Conservation (phyloP, 306 rosid species). For the Acmispon strigosus region DNA sequence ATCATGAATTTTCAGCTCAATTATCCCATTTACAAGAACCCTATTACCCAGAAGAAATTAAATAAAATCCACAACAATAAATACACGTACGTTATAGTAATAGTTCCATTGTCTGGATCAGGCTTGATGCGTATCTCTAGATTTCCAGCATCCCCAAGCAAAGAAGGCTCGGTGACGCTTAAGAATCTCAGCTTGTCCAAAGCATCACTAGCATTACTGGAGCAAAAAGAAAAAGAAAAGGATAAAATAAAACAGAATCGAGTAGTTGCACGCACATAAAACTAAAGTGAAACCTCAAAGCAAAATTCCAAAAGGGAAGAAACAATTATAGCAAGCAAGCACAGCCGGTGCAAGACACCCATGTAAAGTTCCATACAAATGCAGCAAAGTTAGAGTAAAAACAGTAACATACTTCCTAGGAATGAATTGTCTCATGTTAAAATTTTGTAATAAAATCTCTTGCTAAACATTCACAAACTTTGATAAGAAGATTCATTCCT, state of each 20-base stretch:
- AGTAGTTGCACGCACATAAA: not conserved
- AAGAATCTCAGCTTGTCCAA: slow-evolving; percentile 93
- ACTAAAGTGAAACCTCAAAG: not conserved
- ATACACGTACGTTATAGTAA: slow-evolving; percentile 66
- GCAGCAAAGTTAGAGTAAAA: not conserved
- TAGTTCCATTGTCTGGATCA: slow-evolving; percentile 79
- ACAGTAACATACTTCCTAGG: not conserved
- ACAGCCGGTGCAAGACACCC: not conserved
- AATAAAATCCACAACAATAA: not conserved
- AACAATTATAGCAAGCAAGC: not conserved
- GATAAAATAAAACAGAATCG: not conserved
- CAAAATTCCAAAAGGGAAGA: not conserved
- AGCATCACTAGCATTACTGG: slow-evolving; percentile 93
- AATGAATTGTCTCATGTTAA: no score
- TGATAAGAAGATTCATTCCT: no score
- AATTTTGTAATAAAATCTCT: no score
- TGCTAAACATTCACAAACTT: no score
- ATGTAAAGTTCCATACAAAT: not conserved
- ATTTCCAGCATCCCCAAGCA: slow-evolving; percentile 87
- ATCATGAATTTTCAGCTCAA: not conserved
- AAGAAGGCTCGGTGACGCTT: slow-evolving; percentile 91
- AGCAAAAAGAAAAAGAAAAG: not conserved
- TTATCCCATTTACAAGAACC: not conserved
- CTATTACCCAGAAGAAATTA: not conserved
- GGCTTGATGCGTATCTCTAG: slow-evolving; percentile 85